Evolutionary conservation across 2,329 filamentous ascomycete genomes (phyloP).

Genomic region (Pseudogymnoascus verrucosus): DNA sequence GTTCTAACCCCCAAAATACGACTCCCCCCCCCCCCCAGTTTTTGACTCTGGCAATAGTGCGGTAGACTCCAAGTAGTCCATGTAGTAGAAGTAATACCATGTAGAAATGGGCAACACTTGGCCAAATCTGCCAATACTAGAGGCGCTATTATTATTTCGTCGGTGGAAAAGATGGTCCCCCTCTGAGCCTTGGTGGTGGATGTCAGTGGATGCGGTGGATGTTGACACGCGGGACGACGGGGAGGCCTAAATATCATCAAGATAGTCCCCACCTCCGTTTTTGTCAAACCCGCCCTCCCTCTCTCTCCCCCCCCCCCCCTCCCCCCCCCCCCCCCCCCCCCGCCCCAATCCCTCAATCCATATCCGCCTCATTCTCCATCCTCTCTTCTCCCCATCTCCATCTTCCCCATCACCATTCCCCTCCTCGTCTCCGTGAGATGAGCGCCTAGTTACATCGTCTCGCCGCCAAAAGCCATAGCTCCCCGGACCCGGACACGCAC

Average conservation of each 20-base stretch:
- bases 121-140: background rate
- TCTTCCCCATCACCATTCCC: background rate
- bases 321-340: no score
- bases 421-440: background rate
- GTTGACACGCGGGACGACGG: slow-evolving; percentile 4
- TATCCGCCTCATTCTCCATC: background rate
- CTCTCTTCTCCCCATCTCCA: background rate
- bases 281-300: background rate
- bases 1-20: background rate
- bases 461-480: background rate
- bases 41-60: background rate
- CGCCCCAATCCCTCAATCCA: background rate
- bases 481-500: background rate
- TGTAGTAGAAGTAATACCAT: background rate
- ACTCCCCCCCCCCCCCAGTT: background rate
- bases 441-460: background rate
- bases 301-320: no score
- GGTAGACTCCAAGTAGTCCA: no score
- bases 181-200: background rate
- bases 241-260: slow-evolving; percentile 7
- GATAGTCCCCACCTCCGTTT: slow-evolving; percentile 1
- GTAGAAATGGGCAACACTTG: background rate
- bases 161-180: background rate
- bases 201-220: background rate
- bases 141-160: background rate